Percentiles rank a stretch among this genome's conserved stretches.
These are phyloP conservation scores for Purpureocillium lavendulum DNA, from an alignment of 2,329 filamentous ascomycete species.

Conservation along the genomic window DNA sequence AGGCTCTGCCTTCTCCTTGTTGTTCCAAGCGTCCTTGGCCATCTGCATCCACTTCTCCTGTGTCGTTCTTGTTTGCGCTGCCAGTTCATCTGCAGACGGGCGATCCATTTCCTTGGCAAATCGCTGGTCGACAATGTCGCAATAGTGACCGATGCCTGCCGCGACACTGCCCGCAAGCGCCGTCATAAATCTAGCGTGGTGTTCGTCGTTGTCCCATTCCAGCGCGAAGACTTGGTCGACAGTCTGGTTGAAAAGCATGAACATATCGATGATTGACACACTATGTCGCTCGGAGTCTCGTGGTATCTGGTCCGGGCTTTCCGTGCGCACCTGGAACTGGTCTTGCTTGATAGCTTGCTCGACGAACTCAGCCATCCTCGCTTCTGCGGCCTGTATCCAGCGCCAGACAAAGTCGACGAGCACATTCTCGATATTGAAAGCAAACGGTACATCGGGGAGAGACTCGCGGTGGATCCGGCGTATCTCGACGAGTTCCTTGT, in stretches of 20 bases:
- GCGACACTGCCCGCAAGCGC: slow-evolving; percentile 79
- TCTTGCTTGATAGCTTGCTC: slow-evolving; percentile 89
- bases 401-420: slow-evolving; percentile 92
- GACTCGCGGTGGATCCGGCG: slow-evolving; percentile 70
- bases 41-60: slow-evolving; percentile 92
- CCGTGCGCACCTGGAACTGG: slow-evolving; percentile 66
- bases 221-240: slow-evolving; percentile 80
- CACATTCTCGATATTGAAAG: slow-evolving; percentile 78
- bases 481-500: slow-evolving; percentile 79
- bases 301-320: slow-evolving; percentile 53
- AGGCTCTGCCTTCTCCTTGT: slow-evolving; percentile 87
- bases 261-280: slow-evolving; percentile 86
- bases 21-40: slow-evolving; percentile 87
- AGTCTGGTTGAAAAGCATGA: slow-evolving; percentile 86
- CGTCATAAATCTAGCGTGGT: slow-evolving; percentile 97
- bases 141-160: slow-evolving; percentile 77
- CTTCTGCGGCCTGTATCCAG: slow-evolving; percentile 79
- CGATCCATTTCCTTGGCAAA: slow-evolving; percentile 93
- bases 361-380: slow-evolving; percentile 73
- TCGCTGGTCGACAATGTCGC: slow-evolving; percentile 77
- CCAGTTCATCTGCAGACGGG: slow-evolving; percentile 78
- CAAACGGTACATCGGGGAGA: slow-evolving; percentile 66
- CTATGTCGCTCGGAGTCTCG: slow-evolving; percentile 83
- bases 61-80: slow-evolving; percentile 65
- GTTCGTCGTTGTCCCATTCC: slow-evolving; percentile 87